These are phyloP conservation scores for Polygonum maritimum DNA, from an alignment of 148 eudicot species.

Conservation along the genomic window DNA sequence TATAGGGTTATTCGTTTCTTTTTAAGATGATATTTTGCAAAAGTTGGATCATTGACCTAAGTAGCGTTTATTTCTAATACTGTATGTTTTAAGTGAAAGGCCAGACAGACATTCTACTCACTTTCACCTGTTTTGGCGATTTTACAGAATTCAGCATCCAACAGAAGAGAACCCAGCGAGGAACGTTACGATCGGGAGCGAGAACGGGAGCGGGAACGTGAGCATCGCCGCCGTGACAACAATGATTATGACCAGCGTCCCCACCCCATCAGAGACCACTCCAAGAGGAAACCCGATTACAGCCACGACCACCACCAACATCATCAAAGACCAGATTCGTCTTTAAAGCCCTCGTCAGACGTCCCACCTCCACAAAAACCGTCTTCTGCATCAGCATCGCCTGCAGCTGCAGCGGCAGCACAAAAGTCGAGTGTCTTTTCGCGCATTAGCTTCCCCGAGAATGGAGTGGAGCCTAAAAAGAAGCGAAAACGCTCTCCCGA, in stretches of 20 bases:
- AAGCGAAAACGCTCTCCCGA: slow-evolving; percentile 35
- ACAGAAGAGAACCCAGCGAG: slow-evolving; percentile 3
- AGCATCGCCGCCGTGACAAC: background rate
- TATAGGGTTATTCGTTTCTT: too few species aligned
- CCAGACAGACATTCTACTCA: background rate
- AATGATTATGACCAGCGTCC: background rate
- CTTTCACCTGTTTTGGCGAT: background rate
- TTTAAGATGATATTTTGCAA: too few species aligned
- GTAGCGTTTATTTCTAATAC: too few species aligned
- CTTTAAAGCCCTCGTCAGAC: slow-evolving; percentile 16
- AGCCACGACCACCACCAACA: slow-evolving; percentile 14
- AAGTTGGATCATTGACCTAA: too few species aligned
- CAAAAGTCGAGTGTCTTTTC: slow-evolving; percentile 49
- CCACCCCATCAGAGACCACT: background rate
- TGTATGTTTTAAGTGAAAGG: too few species aligned
- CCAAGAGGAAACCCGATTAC: background rate
- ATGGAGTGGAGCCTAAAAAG: slow-evolving; percentile 25
- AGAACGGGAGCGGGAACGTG: background rate
- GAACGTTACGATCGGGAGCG: background rate
- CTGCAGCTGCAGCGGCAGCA: too few species aligned
- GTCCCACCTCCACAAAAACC: slow-evolving; percentile 2
- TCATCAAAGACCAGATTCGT: slow-evolving; percentile 25
- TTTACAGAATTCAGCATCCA: slow-evolving; percentile 5
- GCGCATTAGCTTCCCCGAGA: slow-evolving; percentile 56
- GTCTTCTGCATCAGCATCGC: slow-evolving; percentile 5